Evolutionary conservation across 768 basidiomycete genomes (phyloP).

Genomic region (Psilocybe subaeruginosa): DNA sequence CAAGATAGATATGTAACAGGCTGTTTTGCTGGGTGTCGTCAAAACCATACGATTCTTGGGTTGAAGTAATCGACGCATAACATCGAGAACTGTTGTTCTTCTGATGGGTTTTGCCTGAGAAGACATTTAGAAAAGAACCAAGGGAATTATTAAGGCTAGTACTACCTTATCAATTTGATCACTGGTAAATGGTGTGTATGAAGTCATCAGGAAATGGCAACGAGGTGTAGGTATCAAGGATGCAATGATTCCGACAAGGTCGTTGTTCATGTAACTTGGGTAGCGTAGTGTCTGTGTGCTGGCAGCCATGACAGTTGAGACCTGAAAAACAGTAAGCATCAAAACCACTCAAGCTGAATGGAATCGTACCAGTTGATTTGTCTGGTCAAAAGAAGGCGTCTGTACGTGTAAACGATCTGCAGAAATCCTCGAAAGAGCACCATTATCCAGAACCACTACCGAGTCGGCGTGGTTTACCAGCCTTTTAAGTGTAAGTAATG

Average conservation of each 20-base stretch:
- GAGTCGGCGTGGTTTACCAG: slow-evolving; percentile 96
- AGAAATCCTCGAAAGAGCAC: slow-evolving; percentile 89
- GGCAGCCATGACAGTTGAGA: slow-evolving; percentile 96
- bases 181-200: slow-evolving; percentile 97
- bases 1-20: slow-evolving; percentile 96
- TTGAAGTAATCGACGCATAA: slow-evolving; percentile 96
- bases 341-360: neutral
- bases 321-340: slow-evolving; percentile 45
- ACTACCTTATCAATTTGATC: slow-evolving; percentile 94
- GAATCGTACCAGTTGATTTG: slow-evolving; percentile 78
- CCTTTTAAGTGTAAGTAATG: slow-evolving; percentile 88
- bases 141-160: neutral
- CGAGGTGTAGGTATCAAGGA: slow-evolving; percentile 96
- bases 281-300: slow-evolving; percentile 97
- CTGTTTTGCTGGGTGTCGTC: slow-evolving; percentile 87
- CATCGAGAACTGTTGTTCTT: slow-evolving; percentile 95
- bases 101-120: slow-evolving; percentile 90
- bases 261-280: slow-evolving; percentile 99
- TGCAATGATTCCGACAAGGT: slow-evolving; percentile 95
- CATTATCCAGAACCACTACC: slow-evolving; percentile 96
- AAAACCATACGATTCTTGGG: slow-evolving; percentile 99
- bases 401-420: slow-evolving; percentile 90
- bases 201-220: slow-evolving; percentile 98
- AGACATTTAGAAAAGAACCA: neutral
- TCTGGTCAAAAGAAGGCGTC: slow-evolving; percentile 88